These are phyloP conservation scores for Penicillium sp. DNA, from an alignment of 2,329 filamentous ascomycete species.

Conservation along the genomic window DNA sequence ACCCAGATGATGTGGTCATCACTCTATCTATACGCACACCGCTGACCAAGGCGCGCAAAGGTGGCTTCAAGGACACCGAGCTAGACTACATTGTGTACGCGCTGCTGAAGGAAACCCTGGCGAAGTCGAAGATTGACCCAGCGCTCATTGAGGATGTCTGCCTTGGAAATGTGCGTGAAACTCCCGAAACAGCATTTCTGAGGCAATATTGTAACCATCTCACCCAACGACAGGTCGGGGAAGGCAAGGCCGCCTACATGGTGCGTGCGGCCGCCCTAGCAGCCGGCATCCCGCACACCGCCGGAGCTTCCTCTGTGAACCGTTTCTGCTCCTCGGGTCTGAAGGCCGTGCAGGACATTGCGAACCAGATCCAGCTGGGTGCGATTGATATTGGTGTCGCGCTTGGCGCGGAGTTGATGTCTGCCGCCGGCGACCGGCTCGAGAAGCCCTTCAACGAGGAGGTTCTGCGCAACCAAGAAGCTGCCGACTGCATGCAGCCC, in stretches of 20 bases:
- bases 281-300: slow-evolving; percentile 90
- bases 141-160: slow-evolving; percentile 83
- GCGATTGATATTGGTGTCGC: slow-evolving; percentile 85
- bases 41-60: slow-evolving; percentile 82
- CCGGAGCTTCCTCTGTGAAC: slow-evolving; percentile 77
- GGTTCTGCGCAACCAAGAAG: slow-evolving; percentile 72
- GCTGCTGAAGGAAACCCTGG: slow-evolving; percentile 70
- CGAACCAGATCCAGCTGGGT: slow-evolving; percentile 75
- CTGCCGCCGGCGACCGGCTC: slow-evolving; percentile 65
- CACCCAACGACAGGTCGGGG: slow-evolving; percentile 60
- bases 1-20: slow-evolving; percentile 94
- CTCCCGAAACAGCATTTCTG: neutral
- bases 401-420: slow-evolving; percentile 87
- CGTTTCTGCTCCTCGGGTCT: slow-evolving; percentile 97
- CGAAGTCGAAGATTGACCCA: slow-evolving; percentile 74
- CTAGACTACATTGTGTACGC: slow-evolving; percentile 85
- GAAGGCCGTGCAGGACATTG: slow-evolving; percentile 92
- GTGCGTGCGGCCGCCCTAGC: slow-evolving; percentile 82
- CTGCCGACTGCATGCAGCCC: slow-evolving; percentile 81
- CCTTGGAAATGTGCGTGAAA: slow-evolving; percentile 82
- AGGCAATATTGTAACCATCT: neutral
- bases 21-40: slow-evolving; percentile 88
- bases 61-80: slow-evolving; percentile 89
- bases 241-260: slow-evolving; percentile 85
- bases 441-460: slow-evolving; percentile 73